A percentile compares a stretch with the other conserved stretches of the same genome.
phyloP scores from a whole-genome alignment of 208 protist genomes.

The Leptomonas seymouri region DNA sequence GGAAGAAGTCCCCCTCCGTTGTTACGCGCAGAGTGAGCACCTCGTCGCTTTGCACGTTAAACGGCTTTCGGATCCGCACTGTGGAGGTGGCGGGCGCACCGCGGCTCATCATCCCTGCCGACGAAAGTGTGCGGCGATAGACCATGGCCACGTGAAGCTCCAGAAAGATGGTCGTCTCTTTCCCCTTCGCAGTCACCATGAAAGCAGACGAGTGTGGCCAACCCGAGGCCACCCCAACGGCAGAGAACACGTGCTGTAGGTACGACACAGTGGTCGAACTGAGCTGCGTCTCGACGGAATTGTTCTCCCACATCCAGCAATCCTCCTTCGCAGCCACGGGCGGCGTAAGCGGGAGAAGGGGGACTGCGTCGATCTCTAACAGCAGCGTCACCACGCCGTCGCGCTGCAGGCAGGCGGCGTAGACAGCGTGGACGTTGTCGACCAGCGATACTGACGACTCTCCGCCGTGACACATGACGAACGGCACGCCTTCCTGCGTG shows the following conservation, averaged over 20 bases:
- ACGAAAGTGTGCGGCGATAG: constrained; percentile 22
- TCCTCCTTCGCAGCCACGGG: constrained; percentile 31
- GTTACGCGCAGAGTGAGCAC: constrained; percentile 76
- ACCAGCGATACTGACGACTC: constrained; percentile 36
- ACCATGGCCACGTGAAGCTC: constrained; percentile 65
- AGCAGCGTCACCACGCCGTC: constrained; percentile 31
- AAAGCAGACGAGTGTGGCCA: constrained; percentile 70
- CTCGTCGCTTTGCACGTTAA: constrained; percentile 70
- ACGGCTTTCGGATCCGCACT: constrained; percentile 54
- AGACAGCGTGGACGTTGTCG: constrained; percentile 31
- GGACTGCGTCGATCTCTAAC: constrained; percentile 9
- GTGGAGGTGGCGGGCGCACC: constrained; percentile 4
- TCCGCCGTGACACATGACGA: constrained; percentile 36
- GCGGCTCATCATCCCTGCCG: constrained; percentile 25
- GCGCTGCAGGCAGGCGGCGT: constrained; percentile 35
- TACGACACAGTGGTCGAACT: constrained; percentile 39
- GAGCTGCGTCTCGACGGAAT: constrained; percentile 49
- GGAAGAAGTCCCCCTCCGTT: constrained; percentile 78
- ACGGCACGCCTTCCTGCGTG: constrained; percentile 24
- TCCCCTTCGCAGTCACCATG: constrained; percentile 54
- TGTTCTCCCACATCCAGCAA: constrained; percentile 67
- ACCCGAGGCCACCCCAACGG: constrained; percentile 25
- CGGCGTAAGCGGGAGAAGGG: constrained; percentile 31
- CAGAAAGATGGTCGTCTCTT: constrained; percentile 75
- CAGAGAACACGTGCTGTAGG: constrained; percentile 46